These are phyloP conservation scores for Pyricularia pennisetigena DNA, from an alignment of 2,329 filamentous ascomycete genomes.

Conservation along the genomic window DNA sequence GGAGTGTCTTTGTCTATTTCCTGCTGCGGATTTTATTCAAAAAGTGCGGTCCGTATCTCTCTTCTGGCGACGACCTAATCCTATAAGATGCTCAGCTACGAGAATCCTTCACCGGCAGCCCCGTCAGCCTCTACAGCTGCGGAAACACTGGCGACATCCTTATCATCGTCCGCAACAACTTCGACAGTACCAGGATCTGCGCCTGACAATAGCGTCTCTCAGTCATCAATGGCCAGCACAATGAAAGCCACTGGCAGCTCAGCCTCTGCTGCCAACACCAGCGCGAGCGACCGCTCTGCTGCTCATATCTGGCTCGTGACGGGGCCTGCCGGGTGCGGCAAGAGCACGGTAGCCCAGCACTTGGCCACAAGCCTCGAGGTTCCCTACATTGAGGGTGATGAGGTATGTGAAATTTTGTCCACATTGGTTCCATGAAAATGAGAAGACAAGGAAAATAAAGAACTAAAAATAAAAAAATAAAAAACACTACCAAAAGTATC, in stretches of 20 bases:
- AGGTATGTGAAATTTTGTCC: slow-evolving; percentile 38
- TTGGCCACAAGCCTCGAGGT: slow-evolving; percentile 52
- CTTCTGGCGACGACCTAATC: neutral
- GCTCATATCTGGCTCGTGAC: slow-evolving; percentile 73
- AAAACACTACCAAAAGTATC: slow-evolving; percentile 42
- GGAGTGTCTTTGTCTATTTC: neutral
- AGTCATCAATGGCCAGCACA: neutral
- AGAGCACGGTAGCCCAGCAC: slow-evolving; percentile 63
- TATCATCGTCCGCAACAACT: neutral
- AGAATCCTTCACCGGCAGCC: neutral
- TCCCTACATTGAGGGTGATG: slow-evolving; percentile 69
- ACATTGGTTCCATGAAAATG: slow-evolving; percentile 4
- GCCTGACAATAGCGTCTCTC: neutral
- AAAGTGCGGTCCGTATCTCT: neutral
- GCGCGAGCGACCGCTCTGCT: slow-evolving; percentile 25
- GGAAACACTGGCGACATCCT: neutral
- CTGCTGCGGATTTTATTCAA: neutral
- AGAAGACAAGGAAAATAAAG: neutral
- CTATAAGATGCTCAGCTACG: slow-evolving; percentile 4
- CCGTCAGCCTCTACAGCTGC: neutral
- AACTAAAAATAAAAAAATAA: too few species aligned
- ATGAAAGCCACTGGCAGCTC: neutral
- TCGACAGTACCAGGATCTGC: neutral
- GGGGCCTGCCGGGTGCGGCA: slow-evolving; percentile 70
- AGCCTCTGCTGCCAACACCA: neutral